Evolutionary conservation across 768 basidiomycete genomes (phyloP).

Genomic region (Mycena capillaripes): DNA sequence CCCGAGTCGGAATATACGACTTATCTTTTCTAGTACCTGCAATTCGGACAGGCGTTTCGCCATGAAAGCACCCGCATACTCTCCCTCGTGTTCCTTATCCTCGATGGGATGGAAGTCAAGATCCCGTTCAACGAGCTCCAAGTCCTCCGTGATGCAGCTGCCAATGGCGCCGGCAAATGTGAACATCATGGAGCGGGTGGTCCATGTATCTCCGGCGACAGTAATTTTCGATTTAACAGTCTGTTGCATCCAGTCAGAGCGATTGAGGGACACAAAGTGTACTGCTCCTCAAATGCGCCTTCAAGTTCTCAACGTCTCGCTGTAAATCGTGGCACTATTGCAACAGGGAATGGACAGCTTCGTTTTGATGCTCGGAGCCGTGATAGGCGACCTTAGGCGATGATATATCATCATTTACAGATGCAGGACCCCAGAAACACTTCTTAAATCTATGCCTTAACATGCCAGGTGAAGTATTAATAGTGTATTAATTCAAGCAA

Average conservation of each 20-base stretch:
- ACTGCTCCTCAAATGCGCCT: background rate
- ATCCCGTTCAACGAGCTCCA: slow-evolving; percentile 48
- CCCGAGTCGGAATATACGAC: slow-evolving; percentile 25
- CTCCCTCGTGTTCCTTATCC: slow-evolving; percentile 50
- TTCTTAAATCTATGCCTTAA: too few relatives aligned
- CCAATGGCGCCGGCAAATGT: slow-evolving; percentile 49
- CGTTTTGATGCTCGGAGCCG: too few relatives aligned
- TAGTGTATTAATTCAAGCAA: too few relatives aligned
- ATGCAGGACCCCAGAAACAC: too few relatives aligned
- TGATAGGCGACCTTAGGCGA: too few relatives aligned
- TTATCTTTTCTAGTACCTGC: slow-evolving; percentile 52
- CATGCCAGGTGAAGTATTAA: too few relatives aligned
- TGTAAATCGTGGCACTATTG: too few relatives aligned
- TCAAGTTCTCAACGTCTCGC: too few relatives aligned
- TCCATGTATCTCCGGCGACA: slow-evolving; percentile 48
- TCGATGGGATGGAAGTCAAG: slow-evolving; percentile 49
- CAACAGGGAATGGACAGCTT: too few relatives aligned
- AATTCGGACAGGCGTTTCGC: slow-evolving; percentile 39
- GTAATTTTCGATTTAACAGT: slow-evolving; percentile 43
- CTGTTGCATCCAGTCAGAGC: slow-evolving; percentile 21
- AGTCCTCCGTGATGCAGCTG: slow-evolving; percentile 43
- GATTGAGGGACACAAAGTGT: background rate
- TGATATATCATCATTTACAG: too few relatives aligned
- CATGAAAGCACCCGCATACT: slow-evolving; percentile 48
- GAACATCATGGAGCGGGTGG: slow-evolving; percentile 47